Base-by-base conservation (phyloP, 1,284 basidiomycete species). In the Moesziomyces sp. region DNA sequence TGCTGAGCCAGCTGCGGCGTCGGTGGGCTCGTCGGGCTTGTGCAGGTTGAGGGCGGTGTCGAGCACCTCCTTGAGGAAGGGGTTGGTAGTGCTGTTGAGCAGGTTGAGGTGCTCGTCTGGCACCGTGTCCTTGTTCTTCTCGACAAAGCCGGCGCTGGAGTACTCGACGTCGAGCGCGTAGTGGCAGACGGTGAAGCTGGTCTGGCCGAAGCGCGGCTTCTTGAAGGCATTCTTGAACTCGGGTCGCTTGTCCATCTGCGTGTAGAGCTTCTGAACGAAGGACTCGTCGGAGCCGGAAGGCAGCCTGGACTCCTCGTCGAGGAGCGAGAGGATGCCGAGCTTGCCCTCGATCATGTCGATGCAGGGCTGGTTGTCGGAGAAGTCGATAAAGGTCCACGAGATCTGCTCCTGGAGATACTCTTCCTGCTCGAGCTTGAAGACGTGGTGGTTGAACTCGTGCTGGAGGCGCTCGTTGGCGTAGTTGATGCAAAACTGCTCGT, bases 401-500 rank as follows among this genome's bases (percentile, higher is more conserved):
- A 99, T 99, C 86, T 97, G 89, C 84, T 99, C 97, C 64, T 94
- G 93, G 60, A 99, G 89, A 83, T 99, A 99, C 86, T 99, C 97
- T 84, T 99, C 97, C 87, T 99, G 97, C 84, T 99, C 97, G 34
- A 98, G 90, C 88, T 88, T 86, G 68, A 85, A 85, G 49, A 84
- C 83, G 63, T 84, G 84, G 23, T 76, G 76, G 72, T 85, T 85
- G 90, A 99, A 99, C 56, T 99, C 97, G 84, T 99, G 97, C 79
- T 85, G 81, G 54, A 84, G 85, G 84, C 99, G 98, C 86, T 99
- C 97, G 82, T 99, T 99, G 47, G 97, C 97, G 85, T 98, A 99
- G 85, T 99, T 99, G 87, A 99, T 99, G 85, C 95, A 97, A 86
- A 99, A 99, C 86, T 99, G 97, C 85, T 99, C 97, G 83, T 98